Evolutionary conservation across 257 asterid species (phyloP).

Genomic region (Knoxia roxburghii): DNA sequence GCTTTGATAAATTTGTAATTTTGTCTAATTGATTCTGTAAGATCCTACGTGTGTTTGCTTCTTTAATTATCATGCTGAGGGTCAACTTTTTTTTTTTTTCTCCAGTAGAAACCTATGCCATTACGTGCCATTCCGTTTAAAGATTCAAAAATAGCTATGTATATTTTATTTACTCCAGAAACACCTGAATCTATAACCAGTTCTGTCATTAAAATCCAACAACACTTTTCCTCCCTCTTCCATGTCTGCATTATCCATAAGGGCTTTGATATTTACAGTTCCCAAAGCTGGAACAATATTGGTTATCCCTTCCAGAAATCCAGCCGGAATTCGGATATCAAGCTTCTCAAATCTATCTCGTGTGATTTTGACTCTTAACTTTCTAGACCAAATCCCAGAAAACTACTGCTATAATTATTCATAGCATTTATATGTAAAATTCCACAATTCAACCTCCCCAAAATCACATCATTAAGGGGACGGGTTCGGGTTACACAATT

Average conservation of each 20-base stretch:
- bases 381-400: constrained; percentile 68
- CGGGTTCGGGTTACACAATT: not conserved
- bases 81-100: too few relatives aligned
- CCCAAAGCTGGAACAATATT: constrained; percentile 80
- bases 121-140: too few relatives aligned
- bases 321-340: constrained; percentile 87
- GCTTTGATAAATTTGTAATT: too few relatives aligned
- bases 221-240: constrained; percentile 78
- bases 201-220: constrained; percentile 65
- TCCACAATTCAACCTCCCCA: not conserved
- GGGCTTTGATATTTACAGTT: constrained; percentile 64
- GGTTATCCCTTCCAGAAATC: constrained; percentile 80
- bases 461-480: not conserved
- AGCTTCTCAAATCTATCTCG: constrained; percentile 83
- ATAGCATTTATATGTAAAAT: constrained; percentile 17
- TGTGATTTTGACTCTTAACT: constrained; percentile 74
- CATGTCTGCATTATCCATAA: constrained; percentile 52
- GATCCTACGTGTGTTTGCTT: too few relatives aligned
- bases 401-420: constrained; percentile 38
- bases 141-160: not conserved
- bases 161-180: constrained; percentile 45
- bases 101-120: too few relatives aligned
- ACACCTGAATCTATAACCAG: constrained; percentile 90
- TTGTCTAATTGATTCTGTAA: too few relatives aligned
- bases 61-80: too few relatives aligned